phyloP scores from a whole-genome alignment of 2,329 filamentous ascomycete species.

The Monosporascus sp. region DNA sequence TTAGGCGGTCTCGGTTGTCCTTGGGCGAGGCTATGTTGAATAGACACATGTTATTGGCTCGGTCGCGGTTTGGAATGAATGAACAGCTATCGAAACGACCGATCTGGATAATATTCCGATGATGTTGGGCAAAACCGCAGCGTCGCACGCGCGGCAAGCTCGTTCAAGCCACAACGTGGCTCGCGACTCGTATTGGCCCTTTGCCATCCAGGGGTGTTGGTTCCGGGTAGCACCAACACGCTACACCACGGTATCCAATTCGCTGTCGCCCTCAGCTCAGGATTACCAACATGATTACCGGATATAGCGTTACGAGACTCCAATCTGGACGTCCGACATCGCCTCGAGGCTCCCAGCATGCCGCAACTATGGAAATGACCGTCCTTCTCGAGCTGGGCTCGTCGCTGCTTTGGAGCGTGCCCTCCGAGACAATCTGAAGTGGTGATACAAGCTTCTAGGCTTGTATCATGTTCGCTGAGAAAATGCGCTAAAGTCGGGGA shows the following conservation, averaged over 20 bases:
- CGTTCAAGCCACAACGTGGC: not conserved
- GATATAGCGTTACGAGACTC: not conserved
- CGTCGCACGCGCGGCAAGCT: not conserved
- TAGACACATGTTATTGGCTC: not conserved
- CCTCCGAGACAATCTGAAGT: no score
- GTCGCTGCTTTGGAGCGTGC: no score
- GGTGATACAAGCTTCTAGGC: no score
- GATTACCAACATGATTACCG: not conserved
- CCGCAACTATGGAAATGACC: no score
- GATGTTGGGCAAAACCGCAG: not conserved
- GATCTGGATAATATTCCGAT: not conserved
- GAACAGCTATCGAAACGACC: not conserved
- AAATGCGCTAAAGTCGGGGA: no score
- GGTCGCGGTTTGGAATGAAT: not conserved
- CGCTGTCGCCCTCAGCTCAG: not conserved
- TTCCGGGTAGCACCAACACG: not conserved
- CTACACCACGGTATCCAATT: not conserved
- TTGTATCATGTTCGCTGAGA: no score
- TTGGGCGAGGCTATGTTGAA: not conserved
- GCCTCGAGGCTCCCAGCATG: no score
- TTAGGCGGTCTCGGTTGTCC: not conserved
- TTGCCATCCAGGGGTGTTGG: not conserved
- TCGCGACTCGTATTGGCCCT: not conserved
- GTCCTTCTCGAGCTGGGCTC: no score
- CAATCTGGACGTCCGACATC: no score